Evolutionary conservation across 208 protist species (phyloP), one percentile per base, ranked within the genome.

Genomic region (Leishmania martiniquensis): DNA sequence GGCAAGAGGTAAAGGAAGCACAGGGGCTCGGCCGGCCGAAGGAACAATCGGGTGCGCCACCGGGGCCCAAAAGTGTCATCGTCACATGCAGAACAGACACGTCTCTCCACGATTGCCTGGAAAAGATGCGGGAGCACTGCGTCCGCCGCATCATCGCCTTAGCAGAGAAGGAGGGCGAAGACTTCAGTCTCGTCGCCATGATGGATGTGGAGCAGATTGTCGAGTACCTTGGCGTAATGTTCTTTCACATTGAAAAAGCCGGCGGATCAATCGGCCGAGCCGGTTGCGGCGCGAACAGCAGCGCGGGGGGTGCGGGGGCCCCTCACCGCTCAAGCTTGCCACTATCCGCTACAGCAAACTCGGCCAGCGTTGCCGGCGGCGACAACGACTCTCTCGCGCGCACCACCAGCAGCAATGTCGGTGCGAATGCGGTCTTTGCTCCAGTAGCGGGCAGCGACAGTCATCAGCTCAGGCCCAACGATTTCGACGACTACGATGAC

Each of bases 171-270:
- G 91, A 93, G 67, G 89, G 76, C 45, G 80, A 87, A 52, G 79
- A 83, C 79, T 83, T 83, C 74, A 87, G 86, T 59, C 83, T 97
- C 37, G 89, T 95, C 1, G 88, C 88, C 37, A 88, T 95, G 77
- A 76, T 97, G 72, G 91, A 97, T 67, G 86, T 97, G 22, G 84
- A 91, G 85, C 93, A 95, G 68, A 97, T 97, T 78, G 88, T 95
- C 29, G 83, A 90, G 73, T 93, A 95, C 77, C 85, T 97, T 32
- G 93, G 93, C 25, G 85, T 89, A 0, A 87, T 94, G 79, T 94
- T 97, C 79, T 93, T 95, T 44, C 87, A 89, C 57, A 85, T 95
- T 52, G 90, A 94, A 54, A 87, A 89, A 69, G 85, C 84, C 15
- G 84, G 85, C 5, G 74, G 52, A 9, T 72, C 67, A 9, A n/a